Evolutionary conservation across 345 rosid species (phyloP), one percentile per base, ranked within the genome.

Genomic region (Eucalyptus erythrocorys): DNA sequence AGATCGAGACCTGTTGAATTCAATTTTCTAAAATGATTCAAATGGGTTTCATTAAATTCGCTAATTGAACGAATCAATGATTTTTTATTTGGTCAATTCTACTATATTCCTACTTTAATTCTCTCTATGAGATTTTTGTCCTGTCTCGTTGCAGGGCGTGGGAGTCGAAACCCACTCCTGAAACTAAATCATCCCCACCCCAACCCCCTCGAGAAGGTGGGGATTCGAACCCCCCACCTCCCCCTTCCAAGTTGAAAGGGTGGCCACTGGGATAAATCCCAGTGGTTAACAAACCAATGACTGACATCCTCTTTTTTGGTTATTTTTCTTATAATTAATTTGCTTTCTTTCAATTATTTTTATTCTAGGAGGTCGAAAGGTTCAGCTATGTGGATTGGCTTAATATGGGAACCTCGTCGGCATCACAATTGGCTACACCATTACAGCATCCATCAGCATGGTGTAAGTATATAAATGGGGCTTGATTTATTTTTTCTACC

Each of bases 361-460:
- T 45, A 8, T 48, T 87, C 15, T 79, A 95, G 98, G 98, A n/a
- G 96, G 96, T 14, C 88, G 94, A 87, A 93, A 91, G 89, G 94
- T 94, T 76, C 92, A 88, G 91, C 90, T 95, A 1, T 96, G 99
- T 87, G 99, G 98, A 27, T 87, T 94, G 90, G 98, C 97, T 88
- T 99, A 97, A 89, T 97, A 94, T 88, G 93, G 87, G 42, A 95
- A 96, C 92, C 93, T 97, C 27, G 40, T 95, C 30, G 99, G 97
- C 59, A 84, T 93, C 82, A 93, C 97, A 6, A 86, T 96, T 59
- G 98, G 99, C 59, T 97, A 96, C 91, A 97, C 98, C n/a, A 97
- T 97, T 90, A 96, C 99, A 49, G 96, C 97, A 24, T 96, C 99
- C 17, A 95, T 96, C 48, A 97, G 99, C 91, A 95, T 97, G 96